A percentile compares a stretch with the other conserved stretches of the same genome.
Conservation (phyloP, 1,284 basidiomycete species). For the Irpex sp. region DNA sequence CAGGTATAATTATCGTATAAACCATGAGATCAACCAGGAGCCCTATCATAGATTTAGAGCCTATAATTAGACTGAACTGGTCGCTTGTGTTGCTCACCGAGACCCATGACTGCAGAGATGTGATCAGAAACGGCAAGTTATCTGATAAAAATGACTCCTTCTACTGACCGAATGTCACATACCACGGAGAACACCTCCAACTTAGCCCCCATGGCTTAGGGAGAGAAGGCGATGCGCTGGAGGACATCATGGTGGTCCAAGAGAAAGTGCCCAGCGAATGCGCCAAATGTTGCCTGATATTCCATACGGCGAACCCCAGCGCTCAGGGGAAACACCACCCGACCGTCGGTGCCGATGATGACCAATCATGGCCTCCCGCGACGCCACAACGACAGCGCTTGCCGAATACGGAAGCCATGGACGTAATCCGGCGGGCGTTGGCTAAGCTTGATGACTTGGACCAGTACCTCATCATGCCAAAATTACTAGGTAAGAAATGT, state of each 20-base stretch:
- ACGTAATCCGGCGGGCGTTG: not conserved
- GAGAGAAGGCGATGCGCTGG: not conserved
- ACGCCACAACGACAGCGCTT: constrained; percentile 1
- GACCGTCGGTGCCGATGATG: not conserved
- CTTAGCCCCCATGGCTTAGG: constrained; percentile 20
- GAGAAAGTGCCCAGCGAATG: not conserved
- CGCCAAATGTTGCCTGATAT: not conserved
- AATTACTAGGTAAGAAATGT: not conserved
- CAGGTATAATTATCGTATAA: constrained; percentile 70
- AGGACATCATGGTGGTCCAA: not conserved
- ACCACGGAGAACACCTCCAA: constrained; percentile 32
- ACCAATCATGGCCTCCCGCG: not conserved
- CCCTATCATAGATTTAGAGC: not conserved
- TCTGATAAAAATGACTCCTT: not conserved
- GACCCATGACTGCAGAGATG: constrained; percentile 22
- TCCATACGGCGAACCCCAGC: not conserved
- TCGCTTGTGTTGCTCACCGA: not conserved
- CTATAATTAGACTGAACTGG: not conserved
- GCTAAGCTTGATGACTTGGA: not conserved
- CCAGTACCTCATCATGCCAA: not conserved
- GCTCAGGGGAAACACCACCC: not conserved
- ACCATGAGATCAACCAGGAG: constrained; percentile 47
- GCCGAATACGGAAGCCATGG: not conserved
- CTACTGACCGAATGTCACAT: constrained; percentile 22
- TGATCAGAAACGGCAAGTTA: constrained; percentile 28